Percentiles rank a stretch among this genome's conserved stretches.
Evolutionary conservation across 495 filamentous ascomycete species (phyloP).

Genomic region (Talaromyces liani): DNA sequence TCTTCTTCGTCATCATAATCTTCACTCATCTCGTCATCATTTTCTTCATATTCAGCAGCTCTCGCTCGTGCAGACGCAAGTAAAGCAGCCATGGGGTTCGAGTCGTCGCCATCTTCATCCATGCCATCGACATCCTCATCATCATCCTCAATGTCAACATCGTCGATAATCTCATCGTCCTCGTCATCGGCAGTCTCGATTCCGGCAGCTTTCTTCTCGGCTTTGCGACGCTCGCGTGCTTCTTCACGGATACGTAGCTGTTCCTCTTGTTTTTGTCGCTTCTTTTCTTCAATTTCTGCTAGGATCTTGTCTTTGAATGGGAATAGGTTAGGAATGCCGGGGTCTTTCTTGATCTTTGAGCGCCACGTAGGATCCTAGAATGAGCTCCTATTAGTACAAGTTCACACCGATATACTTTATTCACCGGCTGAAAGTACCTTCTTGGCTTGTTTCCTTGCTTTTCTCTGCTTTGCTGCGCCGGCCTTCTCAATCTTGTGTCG

Average conservation of each 20-base stretch:
- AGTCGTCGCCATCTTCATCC: slow-evolving; percentile 50
- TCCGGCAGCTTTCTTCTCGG: slow-evolving; percentile 30
- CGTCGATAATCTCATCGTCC: slow-evolving; percentile 38
- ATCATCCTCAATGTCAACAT: slow-evolving; percentile 34
- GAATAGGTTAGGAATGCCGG: slow-evolving; percentile 94
- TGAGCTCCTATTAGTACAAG: slow-evolving; percentile 10
- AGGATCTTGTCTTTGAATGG: slow-evolving; percentile 95
- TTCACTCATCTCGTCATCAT: slow-evolving; percentile 52
- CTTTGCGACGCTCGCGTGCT: slow-evolving; percentile 54
- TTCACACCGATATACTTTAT: neutral
- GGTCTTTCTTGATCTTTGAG: slow-evolving; percentile 90
- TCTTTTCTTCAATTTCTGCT: slow-evolving; percentile 85
- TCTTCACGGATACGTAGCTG: slow-evolving; percentile 59
- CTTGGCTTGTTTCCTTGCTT: slow-evolving; percentile 80
- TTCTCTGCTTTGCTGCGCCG: slow-evolving; percentile 81
- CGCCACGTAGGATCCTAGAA: slow-evolving; percentile 83
- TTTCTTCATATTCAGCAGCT: slow-evolving; percentile 67
- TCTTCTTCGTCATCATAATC: slow-evolving; percentile 45
- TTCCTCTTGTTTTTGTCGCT: slow-evolving; percentile 74
- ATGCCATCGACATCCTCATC: slow-evolving; percentile 45
- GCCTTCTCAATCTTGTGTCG: slow-evolving; percentile 96
- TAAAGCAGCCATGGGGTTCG: slow-evolving; percentile 88
- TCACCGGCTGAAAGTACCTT: slow-evolving; percentile 37
- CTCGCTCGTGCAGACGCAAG: slow-evolving; percentile 84
- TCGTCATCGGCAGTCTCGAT: slow-evolving; percentile 29